These are phyloP conservation scores for Candida nonsorbophila DNA, from an alignment of 805 yeast species.

Conservation along the genomic window DNA sequence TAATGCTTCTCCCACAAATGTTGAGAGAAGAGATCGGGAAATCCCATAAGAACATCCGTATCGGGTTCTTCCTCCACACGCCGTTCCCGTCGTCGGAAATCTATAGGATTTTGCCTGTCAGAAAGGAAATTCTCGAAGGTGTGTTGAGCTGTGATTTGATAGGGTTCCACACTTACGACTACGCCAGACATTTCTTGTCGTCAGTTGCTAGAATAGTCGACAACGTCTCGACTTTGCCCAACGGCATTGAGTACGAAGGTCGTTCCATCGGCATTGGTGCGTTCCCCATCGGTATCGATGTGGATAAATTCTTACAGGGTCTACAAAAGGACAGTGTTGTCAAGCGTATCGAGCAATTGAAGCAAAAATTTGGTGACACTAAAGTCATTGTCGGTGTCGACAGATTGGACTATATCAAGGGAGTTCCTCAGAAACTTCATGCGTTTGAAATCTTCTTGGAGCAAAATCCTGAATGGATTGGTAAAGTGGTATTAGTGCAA, in stretches of 20 bases:
- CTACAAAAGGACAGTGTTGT: slow-evolving; percentile 58
- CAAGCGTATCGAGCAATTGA: slow-evolving; percentile 58
- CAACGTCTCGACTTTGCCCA: slow-evolving; percentile 79
- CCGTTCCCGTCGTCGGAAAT: slow-evolving; percentile 98
- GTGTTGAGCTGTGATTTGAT: slow-evolving; percentile 89
- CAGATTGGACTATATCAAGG: slow-evolving; percentile 92
- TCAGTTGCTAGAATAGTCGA: slow-evolving; percentile 77
- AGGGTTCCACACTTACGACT: slow-evolving; percentile 99
- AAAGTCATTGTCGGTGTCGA: slow-evolving; percentile 96
- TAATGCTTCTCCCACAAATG: slow-evolving; percentile 92
- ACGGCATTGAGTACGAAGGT: slow-evolving; percentile 77
- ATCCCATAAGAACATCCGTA: slow-evolving; percentile 50
- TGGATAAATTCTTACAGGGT: slow-evolving; percentile 82
- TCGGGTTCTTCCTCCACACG: slow-evolving; percentile 94
- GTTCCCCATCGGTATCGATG: slow-evolving; percentile 98
- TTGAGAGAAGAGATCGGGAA: slow-evolving; percentile 56
- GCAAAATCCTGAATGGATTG: slow-evolving; percentile 97
- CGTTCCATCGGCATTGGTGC: slow-evolving; percentile 86
- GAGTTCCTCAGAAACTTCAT: slow-evolving; percentile 95
- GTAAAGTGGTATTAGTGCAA: slow-evolving; percentile 91
- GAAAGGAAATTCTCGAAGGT: slow-evolving; percentile 87
- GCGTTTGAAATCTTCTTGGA: slow-evolving; percentile 90
- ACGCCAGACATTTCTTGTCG: slow-evolving; percentile 91
- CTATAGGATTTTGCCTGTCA: slow-evolving; percentile 90
- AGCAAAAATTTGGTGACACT: slow-evolving; percentile 60